Percentiles rank a stretch among this genome's conserved stretches.
phyloP scores from a whole-genome alignment of 228 moss, liverwort and hornwort genomes.

The Sphagnum magellanicum region DNA sequence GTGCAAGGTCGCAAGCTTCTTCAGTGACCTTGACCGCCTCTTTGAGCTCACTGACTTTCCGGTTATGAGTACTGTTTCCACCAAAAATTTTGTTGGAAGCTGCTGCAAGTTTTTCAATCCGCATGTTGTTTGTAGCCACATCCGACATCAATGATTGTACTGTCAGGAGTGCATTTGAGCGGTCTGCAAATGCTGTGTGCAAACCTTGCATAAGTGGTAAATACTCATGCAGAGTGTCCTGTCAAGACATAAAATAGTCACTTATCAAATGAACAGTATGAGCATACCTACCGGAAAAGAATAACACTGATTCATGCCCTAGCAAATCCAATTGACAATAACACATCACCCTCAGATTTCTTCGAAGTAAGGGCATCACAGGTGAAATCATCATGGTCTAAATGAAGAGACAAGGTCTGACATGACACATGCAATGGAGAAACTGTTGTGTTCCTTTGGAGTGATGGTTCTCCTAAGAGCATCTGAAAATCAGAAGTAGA shows the following conservation, averaged over 20 bases:
- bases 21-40: slow-evolving; percentile 64
- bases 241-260: slow-evolving; percentile 8
- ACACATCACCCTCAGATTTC: too few relatives aligned
- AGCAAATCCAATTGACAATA: too few relatives aligned
- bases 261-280: too few relatives aligned
- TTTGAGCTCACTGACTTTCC: slow-evolving; percentile 83
- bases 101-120: slow-evolving; percentile 75
- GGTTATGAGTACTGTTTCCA: slow-evolving; percentile 71
- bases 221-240: slow-evolving; percentile 98
- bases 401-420: too few relatives aligned
- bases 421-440: too few relatives aligned
- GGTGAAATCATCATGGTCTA: too few relatives aligned
- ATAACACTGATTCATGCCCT: too few relatives aligned
- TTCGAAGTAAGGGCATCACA: too few relatives aligned
- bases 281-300: too few relatives aligned
- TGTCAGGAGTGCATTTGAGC: slow-evolving; percentile 75
- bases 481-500: too few relatives aligned
- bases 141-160: slow-evolving; percentile 90
- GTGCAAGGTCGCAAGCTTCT: slow-evolving; percentile 68
- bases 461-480: too few relatives aligned
- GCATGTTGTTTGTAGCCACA: slow-evolving; percentile 55
- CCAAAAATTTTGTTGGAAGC: slow-evolving; percentile 90
- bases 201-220: slow-evolving; percentile 95
- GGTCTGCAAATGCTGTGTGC: slow-evolving; percentile 72
- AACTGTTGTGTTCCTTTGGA: too few relatives aligned